Conservation (phyloP, 331 rosid species). For the Pyrus hybrid region DNA sequence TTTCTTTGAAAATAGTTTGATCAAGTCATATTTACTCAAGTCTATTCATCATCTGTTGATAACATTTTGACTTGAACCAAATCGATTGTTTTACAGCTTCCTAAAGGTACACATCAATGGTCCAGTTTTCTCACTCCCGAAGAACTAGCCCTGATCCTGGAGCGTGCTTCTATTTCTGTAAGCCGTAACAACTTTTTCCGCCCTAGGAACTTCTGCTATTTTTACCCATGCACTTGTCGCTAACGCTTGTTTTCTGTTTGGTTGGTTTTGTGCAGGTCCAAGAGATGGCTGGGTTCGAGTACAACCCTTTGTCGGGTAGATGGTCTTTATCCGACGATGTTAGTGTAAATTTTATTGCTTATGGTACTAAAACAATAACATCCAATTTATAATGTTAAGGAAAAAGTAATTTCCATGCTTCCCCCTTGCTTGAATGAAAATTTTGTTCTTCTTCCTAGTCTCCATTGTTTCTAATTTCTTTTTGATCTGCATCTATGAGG, state of each 20-base stretch:
- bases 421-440: background rate
- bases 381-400: background rate
- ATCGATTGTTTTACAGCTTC: constrained; percentile 55
- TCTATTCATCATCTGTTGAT: background rate
- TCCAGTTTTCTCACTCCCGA: constrained; percentile 79
- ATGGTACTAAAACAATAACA: constrained; percentile 41
- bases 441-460: background rate
- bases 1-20: background rate
- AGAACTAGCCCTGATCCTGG: constrained; percentile 70
- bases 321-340: constrained; percentile 83
- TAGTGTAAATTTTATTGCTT: constrained; percentile 73
- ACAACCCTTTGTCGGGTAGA: constrained; percentile 70
- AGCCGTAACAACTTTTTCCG: constrained; percentile 1
- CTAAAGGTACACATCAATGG: constrained; percentile 84
- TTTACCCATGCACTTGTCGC: background rate
- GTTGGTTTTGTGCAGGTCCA: constrained; percentile 43
- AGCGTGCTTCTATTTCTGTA: constrained; percentile 60
- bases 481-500: background rate
- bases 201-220: background rate
- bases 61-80: background rate
- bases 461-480: background rate
- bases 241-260: background rate
- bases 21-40: background rate
- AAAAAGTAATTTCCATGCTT: background rate
- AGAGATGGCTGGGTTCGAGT: constrained; percentile 92